phyloP scores from a whole-genome alignment of 306 rosid genomes.

The Cucumis hystrix region DNA sequence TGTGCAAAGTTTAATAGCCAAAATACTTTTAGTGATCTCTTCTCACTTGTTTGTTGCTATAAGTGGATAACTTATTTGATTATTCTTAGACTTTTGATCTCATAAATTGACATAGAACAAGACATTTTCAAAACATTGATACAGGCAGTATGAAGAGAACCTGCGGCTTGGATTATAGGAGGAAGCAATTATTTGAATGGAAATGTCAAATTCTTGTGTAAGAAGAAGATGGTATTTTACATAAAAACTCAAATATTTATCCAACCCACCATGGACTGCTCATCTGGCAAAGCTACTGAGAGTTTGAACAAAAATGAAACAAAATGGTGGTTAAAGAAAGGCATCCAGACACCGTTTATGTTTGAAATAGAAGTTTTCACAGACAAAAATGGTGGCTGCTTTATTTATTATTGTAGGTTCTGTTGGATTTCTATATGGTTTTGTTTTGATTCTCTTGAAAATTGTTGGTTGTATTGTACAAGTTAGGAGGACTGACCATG shows the following conservation, averaged over 20 bases:
- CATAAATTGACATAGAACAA: not conserved
- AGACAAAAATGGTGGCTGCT: not conserved
- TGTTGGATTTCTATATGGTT: not conserved
- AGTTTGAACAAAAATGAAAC: not conserved
- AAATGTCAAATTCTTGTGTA: not conserved
- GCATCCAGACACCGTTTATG: not conserved
- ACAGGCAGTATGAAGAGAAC: not conserved
- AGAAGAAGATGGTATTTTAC: constrained; percentile 1
- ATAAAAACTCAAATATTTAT: not conserved
- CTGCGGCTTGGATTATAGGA: not conserved
- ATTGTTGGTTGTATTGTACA: not conserved
- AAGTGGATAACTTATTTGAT: not conserved
- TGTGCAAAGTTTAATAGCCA: no score
- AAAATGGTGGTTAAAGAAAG: not conserved
- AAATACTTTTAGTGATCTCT: not conserved
- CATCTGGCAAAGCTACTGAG: constrained; percentile 5
- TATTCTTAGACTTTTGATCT: not conserved
- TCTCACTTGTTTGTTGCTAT: not conserved
- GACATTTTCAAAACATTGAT: not conserved
- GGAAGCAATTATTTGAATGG: not conserved
- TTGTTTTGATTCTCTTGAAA: not conserved
- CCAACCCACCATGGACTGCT: not conserved
- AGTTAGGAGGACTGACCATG: not conserved
- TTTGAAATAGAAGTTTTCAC: not conserved
- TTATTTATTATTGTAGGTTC: not conserved